Evolutionary conservation across 1,284 basidiomycete genomes (phyloP), one percentile per base, ranked within the genome.

Genomic region (Sphagnurus paluster): DNA sequence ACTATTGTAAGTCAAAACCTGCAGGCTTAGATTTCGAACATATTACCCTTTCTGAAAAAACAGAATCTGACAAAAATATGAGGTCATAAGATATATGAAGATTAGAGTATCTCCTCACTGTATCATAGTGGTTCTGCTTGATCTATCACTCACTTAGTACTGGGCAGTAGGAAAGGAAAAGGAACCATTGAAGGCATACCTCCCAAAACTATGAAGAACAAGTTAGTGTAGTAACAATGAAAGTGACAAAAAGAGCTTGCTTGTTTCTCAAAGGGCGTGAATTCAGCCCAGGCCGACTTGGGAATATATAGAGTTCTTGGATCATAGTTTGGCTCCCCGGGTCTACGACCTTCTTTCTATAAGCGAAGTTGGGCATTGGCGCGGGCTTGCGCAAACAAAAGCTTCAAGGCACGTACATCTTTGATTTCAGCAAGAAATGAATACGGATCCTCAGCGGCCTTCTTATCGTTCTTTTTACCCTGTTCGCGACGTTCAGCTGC

Each of bases 211-310:
- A 45, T 13, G 39, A 8, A 34, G 26, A 42, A n/a, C n/a, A n/a
- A n/a, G n/a, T n/a, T 13, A 5, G 9, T 26, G 37, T 19, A 39
- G 21, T 41, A 33, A 1, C 26, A 39, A 26, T 47, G 47, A 25
- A 17, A 42, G 21, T 24, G 26, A 9, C 38, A 36, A 36, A 26
- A 32, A 11, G 1, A 21, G 55, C 75, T 13, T 49, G 82, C 88
- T 75, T 94, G 92, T 59, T 84, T 92, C 71, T 99, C 96, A 61
- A 99, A 99, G 0, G 95, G 94, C 0, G 94, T 95, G 60, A 99
- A 97, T 1, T 76, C 72, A 13, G 76, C 74, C 93, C 94, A 97
- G 0, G 86, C 84, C 39, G 72, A 79, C 23, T 76, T 70, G 0
- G 96, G 95, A 42, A 99, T 82, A 62, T 79, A 82, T 36, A 99